Base-by-base conservation (phyloP, 805 yeast genomes). In the Schwanniomyces pseudopolymorphus region DNA sequence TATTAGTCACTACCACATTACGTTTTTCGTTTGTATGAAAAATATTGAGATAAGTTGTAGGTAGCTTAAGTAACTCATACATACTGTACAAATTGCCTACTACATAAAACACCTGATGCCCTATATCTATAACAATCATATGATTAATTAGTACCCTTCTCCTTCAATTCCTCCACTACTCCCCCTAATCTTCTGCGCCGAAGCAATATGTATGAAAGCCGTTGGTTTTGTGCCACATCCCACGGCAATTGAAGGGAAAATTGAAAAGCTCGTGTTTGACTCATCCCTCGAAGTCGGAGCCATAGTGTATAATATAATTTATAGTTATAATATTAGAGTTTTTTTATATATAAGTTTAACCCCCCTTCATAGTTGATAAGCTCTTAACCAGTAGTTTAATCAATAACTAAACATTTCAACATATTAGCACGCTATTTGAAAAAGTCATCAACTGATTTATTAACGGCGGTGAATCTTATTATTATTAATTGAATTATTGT, bases 361-460 rank as follows among this genome's bases (percentile, higher is more conserved):
- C 19, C 35, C 33, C 35, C 20, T 26, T 31, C 20, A n/a, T 16
- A 31, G 35, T 31, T 31, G 35, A 31, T 2, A 16, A 31, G 35
- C 35, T 31, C 35, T 31, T 20, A 31, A 31, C 35, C 35, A 31
- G 35, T 20, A 31, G 35, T 31, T 28, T 31, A 31, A 31, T 31
- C 35, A 31, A 17, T 20, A 31, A 31, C 20, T 8, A 14, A 31
- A 31, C 35, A 7, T 4, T 14, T 16, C 35, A 31, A 31, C 17
- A 31, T n/a, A 31, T 16, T 31, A 31, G 35, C 8, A 14, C 28
- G 28, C 28, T 26, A 7, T 31, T 31, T 31, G 14, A 31, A 31
- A 4, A 19, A 19, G 20, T 36, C 39, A 36, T 36, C 39, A 36
- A 36, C 39, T 36, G 39, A 36, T 36, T 19, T 19, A n/a, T 36